Base-by-base conservation (phyloP, 495 filamentous ascomycete species). In the Penicillium verhagenii region DNA sequence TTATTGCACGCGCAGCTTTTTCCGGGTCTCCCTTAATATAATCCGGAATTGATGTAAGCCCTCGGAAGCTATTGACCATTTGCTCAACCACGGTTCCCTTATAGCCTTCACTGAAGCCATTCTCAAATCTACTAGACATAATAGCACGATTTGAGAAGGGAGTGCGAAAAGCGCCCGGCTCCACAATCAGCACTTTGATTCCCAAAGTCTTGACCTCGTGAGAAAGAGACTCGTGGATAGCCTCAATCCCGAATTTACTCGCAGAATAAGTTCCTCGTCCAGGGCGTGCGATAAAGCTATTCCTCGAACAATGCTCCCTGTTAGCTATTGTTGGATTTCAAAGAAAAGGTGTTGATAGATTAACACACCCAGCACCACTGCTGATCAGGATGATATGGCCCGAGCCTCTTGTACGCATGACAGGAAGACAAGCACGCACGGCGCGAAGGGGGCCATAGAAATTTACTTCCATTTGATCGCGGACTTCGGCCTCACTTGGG, bases 131-230 rank as follows among this genome's bases (percentile, higher is more conserved):
- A 14, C 52, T 23, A 9, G 59, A 59, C 1, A 24, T 56, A 9
- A 52, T 16, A 1, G 55, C 43, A 2, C 56, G 33, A n/a, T 37
- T 72, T 2, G 58, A 46, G 46, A 83, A 74, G 4, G 71, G 67
- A 0, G 80, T 83, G 18, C 75, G 73, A 53, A 84, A 82, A 1
- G 72, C 68, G 1, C 81, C 81, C 0, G 76, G 76, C 23, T 72
- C 65, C 14, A 82, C 75, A 13, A 74, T 70, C 8, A 84, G 58
- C 4, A 75, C 70, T 21, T 77, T 66, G 35, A 85, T 75, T 7
- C 71, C 72, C 50, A 82, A 55, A 1, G 66, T 26, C 55, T 64
- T 50, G 35, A 72, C n/a, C 54, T 75, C 50, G 19, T 59, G n/a
- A 37, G 67, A 35, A 39, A 77, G 50, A 4, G 76, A 73, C 48